Evolutionary conservation across 208 protist species (phyloP).

Genomic region (Wallacemonas sp.): DNA sequence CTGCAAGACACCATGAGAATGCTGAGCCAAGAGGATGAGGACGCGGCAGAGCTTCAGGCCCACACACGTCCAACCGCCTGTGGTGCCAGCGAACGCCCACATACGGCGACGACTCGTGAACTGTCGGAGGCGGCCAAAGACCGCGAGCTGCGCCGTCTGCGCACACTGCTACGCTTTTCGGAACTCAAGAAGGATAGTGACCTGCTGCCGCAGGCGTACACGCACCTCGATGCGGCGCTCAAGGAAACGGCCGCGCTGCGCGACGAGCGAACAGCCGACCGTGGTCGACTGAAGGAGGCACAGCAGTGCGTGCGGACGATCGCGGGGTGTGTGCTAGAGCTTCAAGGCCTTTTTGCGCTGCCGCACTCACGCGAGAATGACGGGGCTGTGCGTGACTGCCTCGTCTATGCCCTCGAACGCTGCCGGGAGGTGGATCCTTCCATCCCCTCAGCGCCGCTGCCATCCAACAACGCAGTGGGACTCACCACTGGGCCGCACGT

Average conservation of each 20-base stretch:
- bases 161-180: conserved; percentile 71
- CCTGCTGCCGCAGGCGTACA: conserved; percentile 16
- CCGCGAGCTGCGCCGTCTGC: conserved; percentile 52
- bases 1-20: not conserved
- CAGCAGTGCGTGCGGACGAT: conserved; percentile 12
- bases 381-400: not conserved
- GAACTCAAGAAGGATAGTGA: conserved; percentile 77
- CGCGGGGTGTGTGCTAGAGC: not conserved
- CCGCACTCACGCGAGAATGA: not conserved
- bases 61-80: too few relatives aligned
- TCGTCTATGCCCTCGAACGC: not conserved
- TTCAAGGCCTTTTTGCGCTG: not conserved
- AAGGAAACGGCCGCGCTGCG: conserved; percentile 11
- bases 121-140: conserved; percentile 23
- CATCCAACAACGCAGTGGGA: not conserved
- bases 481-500: not conserved
- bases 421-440: not conserved
- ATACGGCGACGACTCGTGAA: too few relatives aligned
- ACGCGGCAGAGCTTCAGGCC: too few relatives aligned
- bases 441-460: not conserved
- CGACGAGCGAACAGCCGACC: not conserved
- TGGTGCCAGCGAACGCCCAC: too few relatives aligned
- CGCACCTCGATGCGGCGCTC: conserved; percentile 9
- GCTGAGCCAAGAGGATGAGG: not conserved
- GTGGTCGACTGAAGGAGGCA: not conserved